These are phyloP conservation scores for Gymnopilus dilepis DNA, from an alignment of 768 basidiomycete genomes.

Conservation along the genomic window DNA sequence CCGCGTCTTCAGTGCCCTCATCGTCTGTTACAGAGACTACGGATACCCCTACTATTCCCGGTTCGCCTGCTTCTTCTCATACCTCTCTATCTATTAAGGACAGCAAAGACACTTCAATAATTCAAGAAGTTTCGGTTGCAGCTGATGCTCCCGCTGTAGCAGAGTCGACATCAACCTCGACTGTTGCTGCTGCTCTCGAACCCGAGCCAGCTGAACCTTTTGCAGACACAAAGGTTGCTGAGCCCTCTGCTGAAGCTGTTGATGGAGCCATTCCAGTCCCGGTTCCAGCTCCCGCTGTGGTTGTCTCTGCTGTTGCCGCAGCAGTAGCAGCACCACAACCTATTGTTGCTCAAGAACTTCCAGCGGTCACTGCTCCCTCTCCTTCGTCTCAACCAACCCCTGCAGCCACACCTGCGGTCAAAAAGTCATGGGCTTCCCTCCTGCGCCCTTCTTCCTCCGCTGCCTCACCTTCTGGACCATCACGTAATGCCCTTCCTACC, in stretches of 20 bases:
- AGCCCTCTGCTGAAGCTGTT: background rate
- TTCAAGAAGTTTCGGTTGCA: background rate
- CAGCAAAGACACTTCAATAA: constrained; percentile 2
- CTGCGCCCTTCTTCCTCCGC: constrained; percentile 51
- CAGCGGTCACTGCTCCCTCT: background rate
- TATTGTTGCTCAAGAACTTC: background rate
- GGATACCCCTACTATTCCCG: constrained; percentile 53
- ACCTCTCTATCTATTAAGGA: constrained; percentile 56
- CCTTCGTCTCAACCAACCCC: constrained; percentile 13
- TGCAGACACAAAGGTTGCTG: constrained; percentile 1
- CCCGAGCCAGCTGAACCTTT: background rate
- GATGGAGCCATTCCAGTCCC: constrained; percentile 9
- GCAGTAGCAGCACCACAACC: constrained; percentile 5
- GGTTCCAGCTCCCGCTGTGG: constrained; percentile 3
- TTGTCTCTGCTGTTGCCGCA: background rate
- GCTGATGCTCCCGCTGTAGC: background rate
- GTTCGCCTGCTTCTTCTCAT: constrained; percentile 63
- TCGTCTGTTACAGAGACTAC: constrained; percentile 24
- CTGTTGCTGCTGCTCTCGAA: constrained; percentile 4
- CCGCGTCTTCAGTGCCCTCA: constrained; percentile 26
- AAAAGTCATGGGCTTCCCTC: constrained; percentile 81
- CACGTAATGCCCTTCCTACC: constrained; percentile 59
- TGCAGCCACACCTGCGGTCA: constrained; percentile 37
- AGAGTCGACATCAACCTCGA: constrained; percentile 10
- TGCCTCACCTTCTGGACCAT: constrained; percentile 39